Base-by-base conservation (phyloP, 225 moss, liverwort and hornwort genomes). In the Straminergon stramineum region DNA sequence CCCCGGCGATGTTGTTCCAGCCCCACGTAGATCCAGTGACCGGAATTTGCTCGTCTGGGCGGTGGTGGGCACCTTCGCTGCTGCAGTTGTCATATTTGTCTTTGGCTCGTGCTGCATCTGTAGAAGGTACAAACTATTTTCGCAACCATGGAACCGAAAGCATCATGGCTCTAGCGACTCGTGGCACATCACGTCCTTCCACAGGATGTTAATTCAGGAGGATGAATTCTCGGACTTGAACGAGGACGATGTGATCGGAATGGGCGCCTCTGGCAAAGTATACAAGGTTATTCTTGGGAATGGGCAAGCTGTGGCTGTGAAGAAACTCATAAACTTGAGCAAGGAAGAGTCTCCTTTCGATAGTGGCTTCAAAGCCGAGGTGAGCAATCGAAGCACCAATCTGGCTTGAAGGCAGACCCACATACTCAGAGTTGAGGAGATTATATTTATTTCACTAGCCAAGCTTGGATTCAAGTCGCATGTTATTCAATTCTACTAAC, bases 21-120 rank as follows among this genome's bases (percentile, higher is more conserved):
- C 80, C 71, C 78, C 63, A 27, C 76, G 66, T 78, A 84, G 39
- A 55, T 81, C 88, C 88, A 75, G 43, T 86, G 93, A 75, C 69
- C 83, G 89, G 67, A 90, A 84, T 70, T 84, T 90, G 22, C 92
- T 95, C 39, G 92, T 95, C 66, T 93, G 90, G 94, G 94, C 92
- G 32, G 92, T 96, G n/a, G 91, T 94, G 43, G 98, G 97, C 34
- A 93, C 94, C 45, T 95, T 98, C 81, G 86, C 94, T 53, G 95
- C 92, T 20, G 95, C 94, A 17, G 87, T 95, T 68, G 89, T 94
- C 85, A 94, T 98, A 85, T 90, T 98, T 65, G 79, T 96, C 57
- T 85, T 95, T 11, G 98, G 97, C 68, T 92, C 93, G 35, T 97
- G 94, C 52, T 96, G 95, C 85, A 94, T 97, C 69, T 98, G 96